Evolutionary conservation across 257 asterid species (phyloP).

Genomic region (Solanum clarkiae): DNA sequence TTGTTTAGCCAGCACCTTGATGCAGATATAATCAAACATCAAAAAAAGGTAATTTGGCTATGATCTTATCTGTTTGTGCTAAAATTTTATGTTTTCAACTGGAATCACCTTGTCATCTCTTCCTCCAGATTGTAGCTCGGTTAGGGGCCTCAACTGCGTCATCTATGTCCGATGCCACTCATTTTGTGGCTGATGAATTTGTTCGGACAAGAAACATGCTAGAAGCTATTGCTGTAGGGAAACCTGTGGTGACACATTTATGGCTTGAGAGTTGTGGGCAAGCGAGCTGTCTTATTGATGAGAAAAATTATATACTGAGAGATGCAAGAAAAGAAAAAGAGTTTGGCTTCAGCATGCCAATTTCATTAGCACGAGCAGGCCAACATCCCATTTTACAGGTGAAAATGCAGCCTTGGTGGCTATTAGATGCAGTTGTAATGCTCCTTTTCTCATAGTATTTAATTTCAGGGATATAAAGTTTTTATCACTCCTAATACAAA

Average conservation of each 20-base stretch:
- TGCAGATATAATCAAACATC: conserved; percentile 54
- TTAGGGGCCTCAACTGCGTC: conserved; percentile 65
- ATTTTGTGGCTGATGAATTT: conserved; percentile 84
- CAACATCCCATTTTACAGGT: conserved; percentile 86
- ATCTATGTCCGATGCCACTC: conserved; percentile 80
- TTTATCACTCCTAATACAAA: conserved; percentile 81
- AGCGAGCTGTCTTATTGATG: conserved; percentile 73
- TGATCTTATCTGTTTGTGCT: neutral
- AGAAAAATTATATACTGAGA: conserved; percentile 66
- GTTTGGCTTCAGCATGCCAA: conserved; percentile 77
- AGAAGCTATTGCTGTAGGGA: conserved; percentile 91
- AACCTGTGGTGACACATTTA: conserved; percentile 74
- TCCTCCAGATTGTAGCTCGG: conserved; percentile 52
- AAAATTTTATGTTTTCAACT: neutral
- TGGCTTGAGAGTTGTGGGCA: conserved; percentile 94
- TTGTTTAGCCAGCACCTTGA: conserved; percentile 93
- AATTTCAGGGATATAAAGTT: conserved; percentile 75
- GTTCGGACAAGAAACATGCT: conserved; percentile 89
- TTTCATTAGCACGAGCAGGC: conserved; percentile 60
- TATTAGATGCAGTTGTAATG: neutral
- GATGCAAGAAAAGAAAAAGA: conserved; percentile 80
- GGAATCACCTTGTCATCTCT: neutral
- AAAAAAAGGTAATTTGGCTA: conserved; percentile 48
- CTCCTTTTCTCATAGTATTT: conserved; percentile 5
- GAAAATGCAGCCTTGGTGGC: neutral